A percentile compares a stretch with the other conserved stretches of the same genome.
phyloP scores from a whole-genome alignment of 768 basidiomycete species.

The Wakefieldia striispora region DNA sequence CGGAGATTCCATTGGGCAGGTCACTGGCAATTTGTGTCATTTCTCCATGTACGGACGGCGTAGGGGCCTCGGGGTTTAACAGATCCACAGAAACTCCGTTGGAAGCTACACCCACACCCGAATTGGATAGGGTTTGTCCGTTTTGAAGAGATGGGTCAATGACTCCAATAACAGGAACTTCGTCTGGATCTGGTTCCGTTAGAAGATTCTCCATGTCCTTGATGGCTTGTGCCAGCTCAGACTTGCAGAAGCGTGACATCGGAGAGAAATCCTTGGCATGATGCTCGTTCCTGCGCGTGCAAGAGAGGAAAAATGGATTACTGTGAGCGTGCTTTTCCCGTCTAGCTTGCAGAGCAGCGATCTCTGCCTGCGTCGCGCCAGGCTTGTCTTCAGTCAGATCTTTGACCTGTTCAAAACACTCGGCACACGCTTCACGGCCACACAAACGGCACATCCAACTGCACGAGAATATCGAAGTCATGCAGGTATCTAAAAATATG shows the following conservation, averaged over 20 bases:
- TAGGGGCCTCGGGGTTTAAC: slow-evolving; percentile 2
- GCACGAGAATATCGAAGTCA: slow-evolving; percentile 88
- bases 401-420: slow-evolving; percentile 72
- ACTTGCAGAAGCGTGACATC: slow-evolving; percentile 69
- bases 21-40: slow-evolving; percentile 1
- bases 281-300: slow-evolving; percentile 72
- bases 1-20: slow-evolving; percentile 5
- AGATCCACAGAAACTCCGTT: slow-evolving; percentile 13
- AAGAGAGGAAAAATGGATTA: slow-evolving; percentile 74
- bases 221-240: slow-evolving; percentile 65
- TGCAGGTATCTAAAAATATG: slow-evolving; percentile 74
- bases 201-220: slow-evolving; percentile 64
- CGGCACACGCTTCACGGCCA: slow-evolving; percentile 85
- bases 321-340: slow-evolving; percentile 60
- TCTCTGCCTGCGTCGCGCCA: slow-evolving; percentile 46
- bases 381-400: slow-evolving; percentile 57
- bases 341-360: slow-evolving; percentile 46
- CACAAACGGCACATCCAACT: slow-evolving; percentile 92
- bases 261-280: slow-evolving; percentile 67
- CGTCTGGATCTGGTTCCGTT: slow-evolving; percentile 29
- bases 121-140: slow-evolving; percentile 5
- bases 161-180: slow-evolving; percentile 17
- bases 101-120: background rate
- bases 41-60: slow-evolving; percentile 11
- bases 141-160: slow-evolving; percentile 32